Base-by-base conservation (phyloP, 169 alveolate genomes). In the Plasmodium berghei region DNA sequence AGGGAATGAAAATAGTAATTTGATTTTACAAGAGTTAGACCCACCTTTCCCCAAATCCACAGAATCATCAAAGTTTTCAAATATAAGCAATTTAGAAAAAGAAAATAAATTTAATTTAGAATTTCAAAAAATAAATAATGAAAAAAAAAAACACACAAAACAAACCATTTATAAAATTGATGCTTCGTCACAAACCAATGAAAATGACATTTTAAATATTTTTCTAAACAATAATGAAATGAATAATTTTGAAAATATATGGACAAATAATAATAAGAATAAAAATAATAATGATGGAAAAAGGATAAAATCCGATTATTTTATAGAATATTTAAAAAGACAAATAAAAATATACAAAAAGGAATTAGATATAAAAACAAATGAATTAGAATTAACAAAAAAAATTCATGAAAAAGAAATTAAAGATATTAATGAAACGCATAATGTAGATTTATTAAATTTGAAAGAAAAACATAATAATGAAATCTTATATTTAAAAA, bases 321-420 rank as follows among this genome's bases (percentile, higher is more conserved):
- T 75, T 28, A 46, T 75, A 62, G 48, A 10, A 9, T 75, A 62
- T 20, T 49, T 75, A 61, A 75, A 75, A 66, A 56, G 64, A 8
- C 74, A 75, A 63, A 63, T 75, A 4, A 63, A 62, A 22, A 56
- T 62, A 74, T 75, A 61, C 42, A 75, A 75, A 42, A 75, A 66
- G 42, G 88, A 75, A 63, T 42, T 75, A 24, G 14, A 40, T 62
- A 49, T 61, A 10, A 62, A 54, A 40, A 56, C 22, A 42, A 20
- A 75, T 20, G 88, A 75, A 26, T 9, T 75, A 22, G 56, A 75
- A 63, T 8, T 62, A 48, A 20, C 14, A 10, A 16, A 54, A 26
- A 64, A 75, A 22, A 48, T 75, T 1, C 24, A 75, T 10, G 34
- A 75, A 46, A 75, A 75, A 49, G 59, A 61, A n/a, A 75, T 75